These are phyloP conservation scores for Trametes maxima DNA, from an alignment of 768 basidiomycete genomes.

Conservation along the genomic window DNA sequence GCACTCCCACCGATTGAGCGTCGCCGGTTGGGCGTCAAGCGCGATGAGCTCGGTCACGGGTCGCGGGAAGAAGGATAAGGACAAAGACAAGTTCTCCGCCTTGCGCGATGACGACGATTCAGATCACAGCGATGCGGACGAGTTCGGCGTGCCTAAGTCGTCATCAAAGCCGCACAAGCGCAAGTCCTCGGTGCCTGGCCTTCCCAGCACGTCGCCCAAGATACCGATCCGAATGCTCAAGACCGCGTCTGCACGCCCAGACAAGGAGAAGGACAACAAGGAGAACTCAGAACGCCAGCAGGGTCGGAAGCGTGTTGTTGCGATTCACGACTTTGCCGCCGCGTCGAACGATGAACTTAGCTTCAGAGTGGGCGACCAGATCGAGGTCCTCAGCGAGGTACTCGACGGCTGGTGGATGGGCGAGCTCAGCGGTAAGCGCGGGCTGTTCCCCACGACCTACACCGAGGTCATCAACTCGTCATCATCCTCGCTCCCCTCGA, in stretches of 20 bases:
- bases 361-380: constrained; percentile 74
- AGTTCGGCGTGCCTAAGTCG: constrained; percentile 14
- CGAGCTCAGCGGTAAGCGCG: constrained; percentile 65
- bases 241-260: constrained; percentile 40
- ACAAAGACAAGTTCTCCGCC: constrained; percentile 57
- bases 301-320: constrained; percentile 52
- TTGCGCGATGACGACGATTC: constrained; percentile 49
- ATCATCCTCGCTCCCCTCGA: constrained; percentile 26
- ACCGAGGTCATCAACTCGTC: constrained; percentile 52
- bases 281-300: constrained; percentile 4
- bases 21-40: constrained; percentile 68
- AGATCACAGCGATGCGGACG: constrained; percentile 36
- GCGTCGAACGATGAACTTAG: constrained; percentile 79
- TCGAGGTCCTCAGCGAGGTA: constrained; percentile 77
- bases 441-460: constrained; percentile 82
- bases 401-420: constrained; percentile 94
- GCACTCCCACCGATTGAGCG: constrained; percentile 41
- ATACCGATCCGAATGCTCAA: constrained; percentile 47
- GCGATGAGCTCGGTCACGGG: constrained; percentile 65
- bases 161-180: constrained; percentile 19
- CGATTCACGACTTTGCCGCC: constrained; percentile 68
- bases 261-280: constrained; percentile 45
- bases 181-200: constrained; percentile 5
- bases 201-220: constrained; percentile 27
- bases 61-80: constrained; percentile 57